Percentiles rank a stretch among this genome's conserved stretches.
Evolutionary conservation across 768 basidiomycete genomes (phyloP).

Genomic region (Stropharia rugosoannulata): DNA sequence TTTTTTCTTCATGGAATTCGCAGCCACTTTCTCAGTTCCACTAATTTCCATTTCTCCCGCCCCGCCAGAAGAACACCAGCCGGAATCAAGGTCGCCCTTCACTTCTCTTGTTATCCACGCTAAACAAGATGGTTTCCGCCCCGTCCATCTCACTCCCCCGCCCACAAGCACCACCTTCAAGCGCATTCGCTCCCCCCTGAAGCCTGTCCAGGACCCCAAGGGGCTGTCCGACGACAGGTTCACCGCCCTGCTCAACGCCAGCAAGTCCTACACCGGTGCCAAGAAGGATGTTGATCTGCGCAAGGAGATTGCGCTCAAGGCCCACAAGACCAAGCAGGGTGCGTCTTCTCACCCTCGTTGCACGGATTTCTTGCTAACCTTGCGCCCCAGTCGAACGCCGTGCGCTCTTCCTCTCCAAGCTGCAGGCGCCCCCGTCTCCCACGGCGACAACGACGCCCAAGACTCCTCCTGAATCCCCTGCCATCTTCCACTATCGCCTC

Average conservation of each 20-base stretch:
- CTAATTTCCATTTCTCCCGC: constrained; percentile 71
- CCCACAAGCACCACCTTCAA: constrained; percentile 42
- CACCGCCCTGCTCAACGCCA: constrained; percentile 59
- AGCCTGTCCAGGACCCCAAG: constrained; percentile 40
- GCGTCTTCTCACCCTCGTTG: constrained; percentile 21
- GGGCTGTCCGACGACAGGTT: constrained; percentile 67
- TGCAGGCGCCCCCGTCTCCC: constrained; percentile 65
- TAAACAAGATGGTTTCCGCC: constrained; percentile 51
- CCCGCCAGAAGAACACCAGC: constrained; percentile 47
- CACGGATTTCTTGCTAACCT: constrained; percentile 1
- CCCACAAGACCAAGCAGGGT: constrained; percentile 76
- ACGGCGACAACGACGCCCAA: constrained; percentile 56
- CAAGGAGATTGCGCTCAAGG: constrained; percentile 72
- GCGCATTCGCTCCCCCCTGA: constrained; percentile 51
- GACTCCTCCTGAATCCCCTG: constrained; percentile 69
- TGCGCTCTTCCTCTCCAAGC: constrained; percentile 71
- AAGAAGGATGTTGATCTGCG: constrained; percentile 61
- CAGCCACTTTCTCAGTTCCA: constrained; percentile 47
- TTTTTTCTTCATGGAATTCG: constrained; percentile 37
- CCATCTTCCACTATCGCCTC: constrained; percentile 65
- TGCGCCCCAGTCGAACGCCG: constrained; percentile 63
- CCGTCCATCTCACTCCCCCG: constrained; percentile 58
- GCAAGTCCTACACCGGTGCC: constrained; percentile 42
- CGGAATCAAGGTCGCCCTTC: constrained; percentile 68
- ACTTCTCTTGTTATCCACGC: constrained; percentile 28